phyloP scores from a whole-genome alignment of 2,329 filamentous ascomycete genomes.

The Dothideomycetes sp. region DNA sequence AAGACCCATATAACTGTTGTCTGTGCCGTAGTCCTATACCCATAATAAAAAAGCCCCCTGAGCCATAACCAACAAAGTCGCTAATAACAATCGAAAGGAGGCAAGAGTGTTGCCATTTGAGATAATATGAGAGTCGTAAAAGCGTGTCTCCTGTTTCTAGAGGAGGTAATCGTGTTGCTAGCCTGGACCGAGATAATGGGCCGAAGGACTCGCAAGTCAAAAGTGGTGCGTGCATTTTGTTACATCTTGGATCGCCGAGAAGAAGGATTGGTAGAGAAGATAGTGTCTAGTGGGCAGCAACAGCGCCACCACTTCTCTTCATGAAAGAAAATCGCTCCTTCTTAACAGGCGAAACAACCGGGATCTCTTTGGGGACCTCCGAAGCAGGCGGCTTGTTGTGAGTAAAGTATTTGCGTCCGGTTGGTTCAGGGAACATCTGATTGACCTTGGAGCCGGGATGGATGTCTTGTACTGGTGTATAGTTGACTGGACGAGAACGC shows the following conservation, averaged over 20 bases:
- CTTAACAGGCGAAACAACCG: slow-evolving; percentile 7
- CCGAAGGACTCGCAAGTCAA: neutral
- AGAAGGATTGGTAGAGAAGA: neutral
- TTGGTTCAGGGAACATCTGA: slow-evolving; percentile 1
- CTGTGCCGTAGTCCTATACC: too few species aligned
- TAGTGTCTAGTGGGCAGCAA: slow-evolving; percentile 15
- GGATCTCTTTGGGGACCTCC: neutral
- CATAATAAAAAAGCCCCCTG: too few species aligned
- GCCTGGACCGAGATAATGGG: too few species aligned
- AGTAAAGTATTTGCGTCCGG: slow-evolving; percentile 12
- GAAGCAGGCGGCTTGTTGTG: slow-evolving; percentile 8
- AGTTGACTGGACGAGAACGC: slow-evolving; percentile 6
- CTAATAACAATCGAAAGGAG: neutral
- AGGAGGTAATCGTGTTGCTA: too few species aligned
- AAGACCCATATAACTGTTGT: too few species aligned
- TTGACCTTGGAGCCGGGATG: slow-evolving; percentile 5
- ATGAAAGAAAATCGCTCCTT: slow-evolving; percentile 16
- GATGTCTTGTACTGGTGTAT: slow-evolving; percentile 3
- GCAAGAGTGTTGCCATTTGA: neutral
- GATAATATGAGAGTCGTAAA: slow-evolving; percentile 1
- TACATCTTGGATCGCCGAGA: neutral
- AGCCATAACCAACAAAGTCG: too few species aligned
- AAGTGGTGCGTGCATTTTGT: neutral
- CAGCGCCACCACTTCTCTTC: slow-evolving; percentile 12
- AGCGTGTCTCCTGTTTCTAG: slow-evolving; percentile 7